Evolutionary conservation across 164 flowering plant species (phyloP).

Genomic region (Warburgia ugandensis): DNA sequence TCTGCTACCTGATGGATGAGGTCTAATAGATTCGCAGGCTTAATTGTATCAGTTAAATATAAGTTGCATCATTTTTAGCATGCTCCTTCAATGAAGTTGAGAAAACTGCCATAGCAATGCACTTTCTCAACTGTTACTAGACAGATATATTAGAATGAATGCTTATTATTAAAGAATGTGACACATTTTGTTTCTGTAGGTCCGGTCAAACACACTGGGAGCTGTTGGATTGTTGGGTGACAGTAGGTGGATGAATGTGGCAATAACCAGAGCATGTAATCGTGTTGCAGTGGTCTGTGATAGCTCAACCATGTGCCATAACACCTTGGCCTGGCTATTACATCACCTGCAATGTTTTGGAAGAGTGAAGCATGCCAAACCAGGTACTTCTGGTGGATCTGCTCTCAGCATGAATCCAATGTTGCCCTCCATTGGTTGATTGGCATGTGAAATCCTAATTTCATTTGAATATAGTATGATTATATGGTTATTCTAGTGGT

Average conservation of each 20-base stretch:
- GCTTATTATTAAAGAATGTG: neutral
- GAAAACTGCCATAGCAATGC: too few relatives aligned
- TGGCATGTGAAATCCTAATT: neutral
- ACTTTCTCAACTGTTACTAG: too few relatives aligned
- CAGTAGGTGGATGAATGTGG: conserved; percentile 87
- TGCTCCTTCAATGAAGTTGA: too few relatives aligned
- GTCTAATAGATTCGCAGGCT: too few relatives aligned
- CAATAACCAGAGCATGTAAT: conserved; percentile 88
- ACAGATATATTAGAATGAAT: too few relatives aligned
- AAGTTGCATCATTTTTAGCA: too few relatives aligned
- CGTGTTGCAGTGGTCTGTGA: conserved; percentile 85
- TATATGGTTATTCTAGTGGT: too few relatives aligned
- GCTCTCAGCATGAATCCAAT: conserved; percentile 75
- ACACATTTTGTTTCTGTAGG: conserved; percentile 31
- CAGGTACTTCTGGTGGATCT: conserved; percentile 58
- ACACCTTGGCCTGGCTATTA: conserved; percentile 80
- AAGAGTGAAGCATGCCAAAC: conserved; percentile 76
- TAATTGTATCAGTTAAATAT: too few relatives aligned
- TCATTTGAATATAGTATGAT: neutral
- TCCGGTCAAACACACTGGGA: conserved; percentile 83
- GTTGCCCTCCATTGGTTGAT: conserved; percentile 40
- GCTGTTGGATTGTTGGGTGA: conserved; percentile 96
- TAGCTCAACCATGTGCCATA: conserved; percentile 91
- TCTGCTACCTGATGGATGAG: too few relatives aligned
- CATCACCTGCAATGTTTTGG: conserved; percentile 82